Conservation (phyloP, 1,139 yeast genomes). For the Arxiozyma bovina region DNA sequence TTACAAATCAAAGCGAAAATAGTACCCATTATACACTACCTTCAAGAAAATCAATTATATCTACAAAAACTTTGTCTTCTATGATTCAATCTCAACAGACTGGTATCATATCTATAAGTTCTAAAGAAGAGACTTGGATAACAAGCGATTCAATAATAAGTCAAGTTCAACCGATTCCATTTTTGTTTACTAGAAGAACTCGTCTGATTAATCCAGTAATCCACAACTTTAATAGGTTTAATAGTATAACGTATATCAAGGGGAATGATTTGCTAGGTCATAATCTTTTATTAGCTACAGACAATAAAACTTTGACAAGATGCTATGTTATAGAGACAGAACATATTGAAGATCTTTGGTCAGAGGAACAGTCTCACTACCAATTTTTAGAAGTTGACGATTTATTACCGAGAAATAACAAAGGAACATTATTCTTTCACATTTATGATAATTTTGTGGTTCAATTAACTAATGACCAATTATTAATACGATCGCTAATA, state of each 20-base stretch:
- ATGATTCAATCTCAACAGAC: neutral
- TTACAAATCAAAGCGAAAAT: neutral
- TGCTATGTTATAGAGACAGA: constrained; percentile 2
- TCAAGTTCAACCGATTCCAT: neutral
- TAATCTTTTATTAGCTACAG: neutral
- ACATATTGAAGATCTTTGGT: neutral
- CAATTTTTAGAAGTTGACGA: constrained; percentile 1
- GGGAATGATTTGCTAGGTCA: constrained; percentile 1
- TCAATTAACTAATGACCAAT: neutral
- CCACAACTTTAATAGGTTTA: neutral
- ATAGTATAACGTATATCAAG: neutral
- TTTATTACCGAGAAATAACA: neutral
- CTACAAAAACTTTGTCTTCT: neutral
- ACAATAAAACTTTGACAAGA: neutral
- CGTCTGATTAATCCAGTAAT: neutral
- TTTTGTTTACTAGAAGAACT: neutral
- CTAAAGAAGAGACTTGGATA: neutral
- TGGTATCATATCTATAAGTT: neutral
- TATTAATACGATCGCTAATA: neutral
- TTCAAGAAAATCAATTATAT: neutral
- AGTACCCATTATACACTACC: neutral
- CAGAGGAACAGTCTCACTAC: neutral
- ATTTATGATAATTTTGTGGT: neutral
- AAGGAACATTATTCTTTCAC: neutral
- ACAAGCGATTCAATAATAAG: neutral